phyloP scores from a whole-genome alignment of 371 early-diverging fungal species.

The Saksenaea vasiformis region DNA sequence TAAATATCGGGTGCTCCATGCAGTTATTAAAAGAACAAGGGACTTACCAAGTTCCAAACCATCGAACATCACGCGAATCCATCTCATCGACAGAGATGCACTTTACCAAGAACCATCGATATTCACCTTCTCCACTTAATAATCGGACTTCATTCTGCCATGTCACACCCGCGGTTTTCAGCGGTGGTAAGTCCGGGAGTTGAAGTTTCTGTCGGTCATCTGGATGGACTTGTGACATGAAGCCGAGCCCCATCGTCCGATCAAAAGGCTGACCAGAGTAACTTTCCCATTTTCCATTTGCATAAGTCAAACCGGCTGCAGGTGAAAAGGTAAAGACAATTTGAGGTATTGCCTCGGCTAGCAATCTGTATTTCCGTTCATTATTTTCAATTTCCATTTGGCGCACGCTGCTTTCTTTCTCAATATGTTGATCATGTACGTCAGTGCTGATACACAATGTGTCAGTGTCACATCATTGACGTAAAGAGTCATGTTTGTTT shows the following conservation, averaged over 20 bases:
- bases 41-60: slow-evolving; percentile 72
- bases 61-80: slow-evolving; percentile 58
- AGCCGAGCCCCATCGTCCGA: slow-evolving; percentile 59
- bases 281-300: slow-evolving; percentile 63
- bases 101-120: slow-evolving; percentile 67
- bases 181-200: slow-evolving; percentile 49
- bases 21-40: neutral
- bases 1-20: neutral
- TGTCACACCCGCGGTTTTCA: slow-evolving; percentile 48
- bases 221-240: slow-evolving; percentile 65
- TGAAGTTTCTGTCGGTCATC: slow-evolving; percentile 60
- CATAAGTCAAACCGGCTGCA: slow-evolving; percentile 59
- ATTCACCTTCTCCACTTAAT: slow-evolving; percentile 47
- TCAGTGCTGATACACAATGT: slow-evolving; percentile 45
- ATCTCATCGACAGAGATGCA: slow-evolving; percentile 63
- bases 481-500: neutral
- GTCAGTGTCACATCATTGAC: neutral
- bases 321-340: slow-evolving; percentile 69
- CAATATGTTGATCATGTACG: slow-evolving; percentile 63
- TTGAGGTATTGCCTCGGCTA: slow-evolving; percentile 71
- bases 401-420: slow-evolving; percentile 53
- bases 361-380: slow-evolving; percentile 63
- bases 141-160: slow-evolving; percentile 64
- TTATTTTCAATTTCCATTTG: slow-evolving; percentile 64
- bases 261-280: slow-evolving; percentile 62